Base-by-base conservation (phyloP, 2,329 filamentous ascomycete species). In the Trichoderma sp. region DNA sequence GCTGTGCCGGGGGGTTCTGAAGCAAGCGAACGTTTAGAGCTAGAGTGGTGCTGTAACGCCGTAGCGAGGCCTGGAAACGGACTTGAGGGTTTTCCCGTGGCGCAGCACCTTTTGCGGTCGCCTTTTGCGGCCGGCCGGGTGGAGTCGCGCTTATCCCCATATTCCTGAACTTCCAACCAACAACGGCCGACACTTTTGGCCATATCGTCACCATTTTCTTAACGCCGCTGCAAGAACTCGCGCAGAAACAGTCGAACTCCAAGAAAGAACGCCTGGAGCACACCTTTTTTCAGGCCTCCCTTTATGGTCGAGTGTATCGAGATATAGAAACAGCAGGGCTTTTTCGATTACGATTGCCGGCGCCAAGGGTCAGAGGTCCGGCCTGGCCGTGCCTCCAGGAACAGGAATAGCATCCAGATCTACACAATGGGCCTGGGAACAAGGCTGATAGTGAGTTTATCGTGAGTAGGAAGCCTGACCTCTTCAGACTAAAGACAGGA, bases 101-200 rank as follows among this genome's bases (percentile, higher is more conserved):
- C 71, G 66, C 64, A 72, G 71, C 61, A 34, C 8, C 15, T 58
- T 72, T 30, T 58, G 66, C 30, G 73, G 71, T 67, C 66, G 61
- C 34, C 36, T 34, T 70, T 66, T 68, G 66, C 32, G 73, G 71
- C 43, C 65, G 55, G 39, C 53, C 34, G 26, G 34, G 59, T 73
- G 59, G 63, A 65, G 62, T 43, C 39, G 61, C 66, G 68, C 36
- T 55, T 64, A 43, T 64, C 47, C 59, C 59, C 47, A 11, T 23
- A 64, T 57, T 57, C 50, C 28, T 20, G 2, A 70, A 62, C 32
- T 15, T 23, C 4, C 36, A 62, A 43, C 57, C 67, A 53, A 62
- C 67, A 53, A 23, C 12, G 55, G 20, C 39, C 53, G 53, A 23
- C n/a, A 30, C 23, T 32, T 20, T n/a, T n/a, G 13, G 36, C 1